Base-by-base conservation (phyloP, 139 green algal genomes). In the Auxenochlorella pyrenoidosa region DNA sequence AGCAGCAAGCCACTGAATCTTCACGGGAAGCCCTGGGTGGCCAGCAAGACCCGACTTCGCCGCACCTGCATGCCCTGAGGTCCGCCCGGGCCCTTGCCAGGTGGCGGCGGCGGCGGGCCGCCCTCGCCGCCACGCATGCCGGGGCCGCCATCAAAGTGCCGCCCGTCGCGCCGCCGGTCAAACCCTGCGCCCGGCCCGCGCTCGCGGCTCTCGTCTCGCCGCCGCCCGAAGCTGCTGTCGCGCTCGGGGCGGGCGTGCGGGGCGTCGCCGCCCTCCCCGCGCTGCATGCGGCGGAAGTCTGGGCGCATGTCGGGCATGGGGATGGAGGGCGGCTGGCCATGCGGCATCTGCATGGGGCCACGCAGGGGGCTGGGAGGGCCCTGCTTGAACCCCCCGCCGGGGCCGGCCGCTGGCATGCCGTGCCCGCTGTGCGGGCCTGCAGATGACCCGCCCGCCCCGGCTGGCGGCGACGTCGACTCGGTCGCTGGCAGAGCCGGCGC, bases 221-320 rank as follows among this genome's bases (percentile, higher is more conserved):
- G 79, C 36, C 80, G 80, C 30, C 63, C 80, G 65, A 85, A 85
- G 80, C 80, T 77, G 80, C 41, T 32, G 63, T 77, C 80, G 26
- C 80, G 80, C 5, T 76, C 40, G 15, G 63, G 80, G 15, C 63
- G 40, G 40, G 10, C 36, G 36, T 66, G 40, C 18, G 63, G 41
- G 28, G 5, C 36, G 21, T 77, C 63, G 28, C 63, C 41, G 1
- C 82, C 82, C 24, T 86, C 65, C 16, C 82, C 82, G 21, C 82
- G 82, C 16, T 41, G 65, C 32, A 68, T 51, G 18, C 66, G 66
- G 2, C 82, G 32, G 65, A 75, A 84, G 79, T 84, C 79, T 1
- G 79, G 79, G 16, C 79, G 79, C 79, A 84, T 84, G 79, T 84
- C 79, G 8, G 79, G 79, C 79, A 84, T 84, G 59, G 79, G 79